Evolutionary conservation across 2,329 filamentous ascomycete genomes (phyloP), one percentile per base, ranked within the genome.

Genomic region (Xylariaceae sp.): DNA sequence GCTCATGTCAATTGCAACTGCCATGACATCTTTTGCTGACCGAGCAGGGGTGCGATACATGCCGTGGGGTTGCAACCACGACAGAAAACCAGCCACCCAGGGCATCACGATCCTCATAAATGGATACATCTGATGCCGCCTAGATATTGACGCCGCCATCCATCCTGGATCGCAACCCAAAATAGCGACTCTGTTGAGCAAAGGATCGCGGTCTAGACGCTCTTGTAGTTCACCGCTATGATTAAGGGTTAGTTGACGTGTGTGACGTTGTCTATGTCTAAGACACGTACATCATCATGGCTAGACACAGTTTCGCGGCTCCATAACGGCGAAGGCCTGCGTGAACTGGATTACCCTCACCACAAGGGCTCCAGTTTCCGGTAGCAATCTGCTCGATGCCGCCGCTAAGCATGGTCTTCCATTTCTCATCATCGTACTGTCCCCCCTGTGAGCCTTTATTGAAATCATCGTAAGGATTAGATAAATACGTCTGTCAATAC

Each of bases 281-380:
- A 21, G 22, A 42, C 25, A 37, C 46, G 22, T 42, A 45, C 42
- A 49, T 42, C 48, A 47, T 50, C 37, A 41, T 50, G 27, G 44
- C 33, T 7, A 44, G 25, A 29, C 40, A 50, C 21, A 47, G 44
- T 37, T 50, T 50, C n/a, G 48, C 37, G 20, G 44, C 48, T 7
- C 43, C 47, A 21, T 47, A 49, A 29, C 47, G 47, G n/a, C 47
- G 47, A 10, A 32, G 16, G 4, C 44, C 47, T 33, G 17, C 33
- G 12, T 12, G 21, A 22, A 21, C 32, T 5, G 40, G 33, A 22
- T 36, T 27, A 27, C 34, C 29, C 12, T 39, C 41, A 4, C 36
- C 11, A 19, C 14, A 27, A 22, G 46, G 29, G 35, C 46, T 44
- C 46, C 41, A 37, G n/a, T 32, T 42, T n/a, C 46, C 46, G 11